Conservation (phyloP, 345 rosid genomes). For the Dipteronia dyeriana region DNA sequence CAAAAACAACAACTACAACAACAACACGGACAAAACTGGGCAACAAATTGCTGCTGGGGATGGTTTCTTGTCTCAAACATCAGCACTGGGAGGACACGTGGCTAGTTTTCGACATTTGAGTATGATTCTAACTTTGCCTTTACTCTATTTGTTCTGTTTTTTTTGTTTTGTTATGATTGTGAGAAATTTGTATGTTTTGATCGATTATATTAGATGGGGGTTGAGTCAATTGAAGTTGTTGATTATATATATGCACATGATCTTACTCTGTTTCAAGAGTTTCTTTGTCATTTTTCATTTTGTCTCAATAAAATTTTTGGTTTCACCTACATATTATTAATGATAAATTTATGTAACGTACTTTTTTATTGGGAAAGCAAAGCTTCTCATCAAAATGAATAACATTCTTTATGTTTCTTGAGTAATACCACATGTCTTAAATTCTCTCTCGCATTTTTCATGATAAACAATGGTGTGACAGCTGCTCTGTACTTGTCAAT, state of each 20-base stretch:
- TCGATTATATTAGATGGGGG: background rate
- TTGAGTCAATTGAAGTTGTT: background rate
- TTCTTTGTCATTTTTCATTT: background rate
- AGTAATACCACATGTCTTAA: background rate
- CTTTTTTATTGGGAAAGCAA: background rate
- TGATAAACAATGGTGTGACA: too few relatives aligned
- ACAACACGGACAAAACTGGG: slow-evolving; percentile 17
- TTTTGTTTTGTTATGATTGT: background rate
- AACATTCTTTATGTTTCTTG: background rate
- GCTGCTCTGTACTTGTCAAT: background rate
- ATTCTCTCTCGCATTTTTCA: background rate
- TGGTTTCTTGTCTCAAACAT: slow-evolving; percentile 22
- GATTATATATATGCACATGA: background rate
- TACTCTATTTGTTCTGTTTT: background rate
- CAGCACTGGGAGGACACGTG: slow-evolving; percentile 15
- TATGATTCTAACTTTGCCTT: slow-evolving; percentile 26
- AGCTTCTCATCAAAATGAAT: background rate
- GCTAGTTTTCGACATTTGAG: slow-evolving; percentile 29
- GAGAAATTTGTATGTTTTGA: background rate
- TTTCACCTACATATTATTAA: background rate
- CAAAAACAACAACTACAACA: slow-evolving; percentile 12
- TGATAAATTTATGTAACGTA: background rate
- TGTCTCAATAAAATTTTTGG: background rate
- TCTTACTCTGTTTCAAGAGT: background rate
- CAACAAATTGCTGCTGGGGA: slow-evolving; percentile 20